A percentile compares a stretch with the other conserved stretches of the same genome.
Evolutionary conservation across 345 rosid species (phyloP).

Genomic region (Linum trigynum): DNA sequence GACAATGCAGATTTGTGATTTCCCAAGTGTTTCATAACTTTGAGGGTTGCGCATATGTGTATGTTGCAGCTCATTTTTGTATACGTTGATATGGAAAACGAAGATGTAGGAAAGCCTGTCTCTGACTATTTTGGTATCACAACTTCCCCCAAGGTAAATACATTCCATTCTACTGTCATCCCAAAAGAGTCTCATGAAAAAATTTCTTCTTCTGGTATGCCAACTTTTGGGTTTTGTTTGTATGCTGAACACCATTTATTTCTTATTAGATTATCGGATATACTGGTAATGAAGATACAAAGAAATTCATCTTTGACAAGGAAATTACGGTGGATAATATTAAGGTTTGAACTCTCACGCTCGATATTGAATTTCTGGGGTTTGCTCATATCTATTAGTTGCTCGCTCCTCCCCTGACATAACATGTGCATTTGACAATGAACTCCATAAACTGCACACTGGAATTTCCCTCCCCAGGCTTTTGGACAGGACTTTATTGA

Average conservation of each 20-base stretch:
- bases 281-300: slow-evolving; percentile 79
- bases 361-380: neutral
- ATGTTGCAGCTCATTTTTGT: slow-evolving; percentile 75
- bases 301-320: slow-evolving; percentile 54
- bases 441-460: neutral
- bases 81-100: slow-evolving; percentile 77
- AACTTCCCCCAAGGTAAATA: slow-evolving; percentile 49
- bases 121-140: slow-evolving; percentile 85
- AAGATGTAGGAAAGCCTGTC: slow-evolving; percentile 86
- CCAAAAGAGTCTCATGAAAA: neutral
- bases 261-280: slow-evolving; percentile 61
- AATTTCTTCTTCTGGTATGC: neutral
- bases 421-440: neutral
- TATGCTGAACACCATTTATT: slow-evolving; percentile 3
- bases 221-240: neutral
- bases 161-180: neutral
- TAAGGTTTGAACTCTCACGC: slow-evolving; percentile 42
- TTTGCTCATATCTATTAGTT: neutral
- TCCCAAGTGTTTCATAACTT: neutral
- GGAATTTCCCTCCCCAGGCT: slow-evolving; percentile 27
- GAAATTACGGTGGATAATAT: slow-evolving; percentile 58
- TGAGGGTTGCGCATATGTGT: neutral
- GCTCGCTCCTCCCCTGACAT: neutral
- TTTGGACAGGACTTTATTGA: slow-evolving; percentile 63
- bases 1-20: neutral